A percentile compares a stretch with the other conserved stretches of the same genome.
Evolutionary conservation across 495 filamentous ascomycete species (phyloP).

Genomic region (Aspergillus conjunctus): DNA sequence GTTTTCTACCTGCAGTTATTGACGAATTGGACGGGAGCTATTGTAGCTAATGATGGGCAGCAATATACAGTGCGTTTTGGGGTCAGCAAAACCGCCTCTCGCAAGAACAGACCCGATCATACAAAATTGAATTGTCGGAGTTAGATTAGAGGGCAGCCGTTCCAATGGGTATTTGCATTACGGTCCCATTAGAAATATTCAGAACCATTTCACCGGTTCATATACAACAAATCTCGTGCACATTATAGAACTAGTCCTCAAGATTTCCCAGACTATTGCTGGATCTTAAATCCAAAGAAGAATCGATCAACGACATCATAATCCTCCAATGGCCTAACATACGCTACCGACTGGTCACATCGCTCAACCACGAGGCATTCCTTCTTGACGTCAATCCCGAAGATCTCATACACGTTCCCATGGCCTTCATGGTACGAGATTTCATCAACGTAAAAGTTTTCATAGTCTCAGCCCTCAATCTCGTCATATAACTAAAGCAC

Average conservation of each 20-base stretch:
- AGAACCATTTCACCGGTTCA: not conserved
- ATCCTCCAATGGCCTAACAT: conserved; percentile 9
- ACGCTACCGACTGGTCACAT: conserved; percentile 11
- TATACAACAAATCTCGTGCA: conserved; percentile 1
- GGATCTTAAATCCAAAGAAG: conserved; percentile 8
- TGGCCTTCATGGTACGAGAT: conserved; percentile 16
- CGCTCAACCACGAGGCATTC: conserved; percentile 5
- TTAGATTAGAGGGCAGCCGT: too few relatives aligned
- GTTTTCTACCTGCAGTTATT: not conserved
- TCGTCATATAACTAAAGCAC: conserved; percentile 8
- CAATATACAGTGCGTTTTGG: too few relatives aligned
- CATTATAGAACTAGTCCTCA: not conserved
- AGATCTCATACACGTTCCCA: conserved; percentile 24
- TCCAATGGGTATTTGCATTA: too few relatives aligned
- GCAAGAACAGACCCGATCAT: too few relatives aligned
- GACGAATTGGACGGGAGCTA: not conserved
- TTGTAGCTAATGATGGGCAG: not conserved
- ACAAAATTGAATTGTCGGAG: too few relatives aligned
- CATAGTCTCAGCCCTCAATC: conserved; percentile 10
- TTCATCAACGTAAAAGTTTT: conserved; percentile 7
- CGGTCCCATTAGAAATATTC: too few relatives aligned
- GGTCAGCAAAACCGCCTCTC: too few relatives aligned
- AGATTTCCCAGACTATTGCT: not conserved
- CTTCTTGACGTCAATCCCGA: conserved; percentile 6
- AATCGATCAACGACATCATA: conserved; percentile 14